Conservation (phyloP, 106 monocot species). For the Amphibolis antarctica region DNA sequence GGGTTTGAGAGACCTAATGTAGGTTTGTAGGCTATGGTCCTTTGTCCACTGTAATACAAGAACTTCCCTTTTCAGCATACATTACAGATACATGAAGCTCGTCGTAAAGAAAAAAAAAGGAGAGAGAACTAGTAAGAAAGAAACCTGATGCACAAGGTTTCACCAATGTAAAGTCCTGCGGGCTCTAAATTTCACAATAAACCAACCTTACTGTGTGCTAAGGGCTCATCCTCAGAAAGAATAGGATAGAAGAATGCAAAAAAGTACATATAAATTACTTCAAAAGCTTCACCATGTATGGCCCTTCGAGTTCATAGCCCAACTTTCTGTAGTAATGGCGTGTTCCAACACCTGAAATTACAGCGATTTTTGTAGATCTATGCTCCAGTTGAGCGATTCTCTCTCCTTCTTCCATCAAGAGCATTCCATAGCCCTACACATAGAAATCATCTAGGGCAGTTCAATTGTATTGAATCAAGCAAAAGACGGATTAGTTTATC, state of each 20-base stretch:
- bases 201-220: too few species aligned
- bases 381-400: constrained; percentile 80
- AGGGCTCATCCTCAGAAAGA: too few species aligned
- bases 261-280: constrained; percentile 1
- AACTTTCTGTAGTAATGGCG: constrained; percentile 92
- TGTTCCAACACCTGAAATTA: constrained; percentile 95
- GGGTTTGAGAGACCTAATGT: too few species aligned
- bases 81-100: too few species aligned
- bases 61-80: too few species aligned
- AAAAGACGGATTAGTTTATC: neutral
- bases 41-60: too few species aligned
- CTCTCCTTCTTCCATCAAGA: constrained; percentile 98
- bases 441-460: neutral
- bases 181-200: too few species aligned
- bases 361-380: constrained; percentile 69
- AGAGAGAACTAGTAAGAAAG: too few species aligned
- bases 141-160: too few species aligned
- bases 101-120: too few species aligned
- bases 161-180: too few species aligned
- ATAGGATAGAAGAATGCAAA: neutral
- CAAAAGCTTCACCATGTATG: constrained; percentile 87
- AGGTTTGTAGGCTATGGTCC: too few species aligned
- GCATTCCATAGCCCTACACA: constrained; percentile 84
- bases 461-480: neutral
- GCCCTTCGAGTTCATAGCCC: constrained; percentile 95